Evolutionary conservation across 768 basidiomycete genomes (phyloP).

Genomic region (Sistotremastrum niveocremeum): DNA sequence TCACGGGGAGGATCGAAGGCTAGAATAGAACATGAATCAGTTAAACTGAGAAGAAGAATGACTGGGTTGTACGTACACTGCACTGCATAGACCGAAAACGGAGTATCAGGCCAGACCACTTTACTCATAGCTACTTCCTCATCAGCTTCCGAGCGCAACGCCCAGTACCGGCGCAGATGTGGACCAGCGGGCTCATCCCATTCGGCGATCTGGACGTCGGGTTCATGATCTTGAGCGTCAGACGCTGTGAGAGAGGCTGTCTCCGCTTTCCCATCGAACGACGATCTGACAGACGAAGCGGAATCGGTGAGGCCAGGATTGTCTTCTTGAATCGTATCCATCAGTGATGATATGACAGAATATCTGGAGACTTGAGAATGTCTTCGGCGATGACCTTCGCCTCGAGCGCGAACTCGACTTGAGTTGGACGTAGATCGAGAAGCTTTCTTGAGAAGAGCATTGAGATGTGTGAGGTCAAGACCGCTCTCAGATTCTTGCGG

Average conservation of each 20-base stretch:
- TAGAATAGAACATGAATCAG: constrained; percentile 14
- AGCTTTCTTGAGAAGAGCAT: constrained; percentile 38
- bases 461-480: constrained; percentile 55
- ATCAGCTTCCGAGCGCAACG: constrained; percentile 54
- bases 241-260: constrained; percentile 2
- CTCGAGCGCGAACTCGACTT: constrained; percentile 30
- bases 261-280: constrained; percentile 21
- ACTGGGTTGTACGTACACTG: constrained; percentile 39
- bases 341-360: constrained; percentile 35
- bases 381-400: constrained; percentile 58
- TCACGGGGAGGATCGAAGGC: constrained; percentile 61
- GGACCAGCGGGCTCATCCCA: constrained; percentile 63
- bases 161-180: constrained; percentile 52
- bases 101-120: constrained; percentile 53
- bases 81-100: constrained; percentile 56
- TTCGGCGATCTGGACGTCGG: constrained; percentile 2
- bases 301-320: constrained; percentile 22
- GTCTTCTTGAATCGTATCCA: constrained; percentile 75
- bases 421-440: constrained; percentile 36
- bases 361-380: constrained; percentile 51
- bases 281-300: constrained; percentile 34
- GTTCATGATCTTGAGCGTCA: constrained; percentile 1
- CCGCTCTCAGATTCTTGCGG: constrained; percentile 65
- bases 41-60: background rate
- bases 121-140: constrained; percentile 54